phyloP scores from a whole-genome alignment of 306 rosid genomes.

The Senna siamea region DNA sequence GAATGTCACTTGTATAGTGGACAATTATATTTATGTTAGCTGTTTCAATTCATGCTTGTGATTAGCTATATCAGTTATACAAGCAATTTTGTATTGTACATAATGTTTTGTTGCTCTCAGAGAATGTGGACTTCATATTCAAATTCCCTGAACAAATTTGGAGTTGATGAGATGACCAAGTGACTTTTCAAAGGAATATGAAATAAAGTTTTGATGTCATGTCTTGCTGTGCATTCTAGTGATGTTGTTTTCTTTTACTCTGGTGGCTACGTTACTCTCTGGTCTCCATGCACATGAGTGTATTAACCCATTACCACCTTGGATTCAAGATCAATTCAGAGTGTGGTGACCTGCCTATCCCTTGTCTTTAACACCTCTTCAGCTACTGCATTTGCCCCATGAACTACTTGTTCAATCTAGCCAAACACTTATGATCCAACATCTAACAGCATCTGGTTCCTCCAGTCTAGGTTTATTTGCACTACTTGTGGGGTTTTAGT shows the following conservation, averaged over 20 bases:
- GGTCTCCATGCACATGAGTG: no score
- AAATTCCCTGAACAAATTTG: background rate
- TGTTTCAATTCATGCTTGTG: background rate
- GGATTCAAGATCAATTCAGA: no score
- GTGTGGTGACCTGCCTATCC: background rate
- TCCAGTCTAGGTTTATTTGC: background rate
- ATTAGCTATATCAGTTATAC: background rate
- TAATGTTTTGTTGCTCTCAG: background rate
- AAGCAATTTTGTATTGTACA: background rate
- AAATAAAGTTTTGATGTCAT: background rate
- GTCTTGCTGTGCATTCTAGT: background rate
- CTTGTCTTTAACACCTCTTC: background rate
- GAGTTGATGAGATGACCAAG: background rate
- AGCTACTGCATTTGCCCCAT: background rate
- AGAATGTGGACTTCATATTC: background rate
- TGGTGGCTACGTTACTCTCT: background rate
- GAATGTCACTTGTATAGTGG: conserved; percentile 1
- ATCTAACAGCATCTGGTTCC: background rate
- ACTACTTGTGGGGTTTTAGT: background rate
- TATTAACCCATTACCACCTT: background rate
- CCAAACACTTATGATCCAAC: background rate
- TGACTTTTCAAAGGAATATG: background rate
- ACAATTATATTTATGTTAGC: background rate
- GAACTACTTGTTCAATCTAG: background rate
- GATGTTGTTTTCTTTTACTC: background rate